Base-by-base conservation (phyloP, 1,284 basidiomycete species). In the Cerrena zonata region DNA sequence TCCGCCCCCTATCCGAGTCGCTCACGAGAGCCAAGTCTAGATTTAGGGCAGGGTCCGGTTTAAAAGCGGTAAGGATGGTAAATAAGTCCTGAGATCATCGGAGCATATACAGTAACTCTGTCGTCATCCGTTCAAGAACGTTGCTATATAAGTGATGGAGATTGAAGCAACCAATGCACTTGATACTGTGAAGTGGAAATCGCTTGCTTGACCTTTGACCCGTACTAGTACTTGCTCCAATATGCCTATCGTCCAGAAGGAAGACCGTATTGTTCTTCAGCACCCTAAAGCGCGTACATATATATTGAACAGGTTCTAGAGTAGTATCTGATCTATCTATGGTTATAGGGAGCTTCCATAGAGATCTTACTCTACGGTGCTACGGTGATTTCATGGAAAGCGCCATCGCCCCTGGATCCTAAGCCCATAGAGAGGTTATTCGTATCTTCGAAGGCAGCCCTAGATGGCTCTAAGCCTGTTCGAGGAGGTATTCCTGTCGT, bases 401-500 rank as follows among this genome's bases (percentile, higher is more conserved):
- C 78, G 2, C 52, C 48, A 10, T 67, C 72, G 19, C 58, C 55
- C 19, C 23, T 13, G 23, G 54, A 60, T n/a, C 56, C 66, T 4
- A 65, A 68, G 7, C 74, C 76, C 1, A 61, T 69, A 47, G 91
- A 93, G 64, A 76, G 85, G 23, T 72, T 92, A 38, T 94, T 91
- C 58, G 73, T 91, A 7, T 89, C 86, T 18, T 77, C 78, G 23
- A 90, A 86, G 65, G 84, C 90, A 1, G 69, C 72, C 13, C 69
- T 91, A 2, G 89, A 93, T 61, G 88, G 87, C 1, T 78, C 80
- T 49, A 82, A 83, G 63, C 73, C 84, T 36, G 77, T 92, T 21
- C 78, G 90, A 49, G 90, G 90, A n/a, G 90, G 90, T 2, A 90
- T 92, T 22, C 90, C 89, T 3, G 70, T 91, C 41, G 84, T 89